A percentile compares a stretch with the other conserved stretches of the same genome.
Conservation (phyloP, 768 basidiomycete species). For the Rhodocollybia butyracea region DNA sequence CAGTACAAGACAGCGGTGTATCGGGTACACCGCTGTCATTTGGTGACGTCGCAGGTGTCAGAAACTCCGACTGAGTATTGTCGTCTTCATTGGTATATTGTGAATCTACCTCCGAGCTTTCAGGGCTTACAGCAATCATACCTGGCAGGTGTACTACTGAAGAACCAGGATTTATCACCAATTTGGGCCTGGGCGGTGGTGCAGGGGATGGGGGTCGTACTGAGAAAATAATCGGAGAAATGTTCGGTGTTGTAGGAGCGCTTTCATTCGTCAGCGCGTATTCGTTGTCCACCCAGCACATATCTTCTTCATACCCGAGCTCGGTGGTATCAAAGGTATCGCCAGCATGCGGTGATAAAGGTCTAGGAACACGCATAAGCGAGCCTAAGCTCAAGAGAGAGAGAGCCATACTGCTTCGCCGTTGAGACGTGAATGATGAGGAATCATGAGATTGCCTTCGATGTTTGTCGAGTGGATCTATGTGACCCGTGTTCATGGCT, state of each 20-base stretch:
- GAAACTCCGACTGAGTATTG: not conserved
- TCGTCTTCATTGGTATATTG: not conserved
- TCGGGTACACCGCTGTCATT: not conserved
- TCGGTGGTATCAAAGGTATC: not conserved
- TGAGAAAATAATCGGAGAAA: constrained; percentile 5
- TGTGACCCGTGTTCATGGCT: not conserved
- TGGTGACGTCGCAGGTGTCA: not conserved
- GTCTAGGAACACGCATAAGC: not conserved
- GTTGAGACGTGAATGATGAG: constrained; percentile 1
- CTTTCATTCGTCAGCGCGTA: not conserved
- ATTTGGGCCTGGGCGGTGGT: not conserved
- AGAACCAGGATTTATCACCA: not conserved
- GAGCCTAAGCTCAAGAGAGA: constrained; percentile 3
- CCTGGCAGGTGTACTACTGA: not conserved
- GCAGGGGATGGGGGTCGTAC: constrained; percentile 3
- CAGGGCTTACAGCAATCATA: not conserved
- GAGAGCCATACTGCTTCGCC: not conserved
- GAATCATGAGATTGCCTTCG: not conserved
- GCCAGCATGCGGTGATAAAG: not conserved
- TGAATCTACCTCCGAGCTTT: not conserved
- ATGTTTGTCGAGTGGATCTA: not conserved
- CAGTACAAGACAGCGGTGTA: not conserved
- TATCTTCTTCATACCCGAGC: not conserved
- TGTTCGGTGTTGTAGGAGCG: not conserved
- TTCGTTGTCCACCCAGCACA: constrained; percentile 7